Conservation (phyloP, 2,329 filamentous ascomycete species). For the Exophiala oligosperma region DNA sequence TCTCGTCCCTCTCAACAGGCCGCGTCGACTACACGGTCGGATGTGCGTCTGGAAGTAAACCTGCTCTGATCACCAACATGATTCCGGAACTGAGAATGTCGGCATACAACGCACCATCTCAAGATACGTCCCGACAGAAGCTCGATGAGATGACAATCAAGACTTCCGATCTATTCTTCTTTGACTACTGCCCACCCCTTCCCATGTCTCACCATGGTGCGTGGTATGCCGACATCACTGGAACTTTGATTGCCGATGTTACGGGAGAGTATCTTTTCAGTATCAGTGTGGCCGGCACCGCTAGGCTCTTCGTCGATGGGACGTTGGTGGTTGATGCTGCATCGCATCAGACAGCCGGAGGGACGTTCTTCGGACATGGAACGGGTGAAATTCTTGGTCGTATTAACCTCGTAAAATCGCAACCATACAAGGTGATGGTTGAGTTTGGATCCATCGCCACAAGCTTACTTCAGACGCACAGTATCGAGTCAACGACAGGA, state of each 20-base stretch:
- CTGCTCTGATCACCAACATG: too few relatives aligned
- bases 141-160: constrained; percentile 41
- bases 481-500: too few relatives aligned
- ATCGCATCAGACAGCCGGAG: constrained; percentile 62
- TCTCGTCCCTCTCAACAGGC: constrained; percentile 21
- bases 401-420: constrained; percentile 58
- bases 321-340: constrained; percentile 65
- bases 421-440: constrained; percentile 59
- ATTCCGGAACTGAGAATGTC: too few relatives aligned
- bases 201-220: constrained; percentile 28
- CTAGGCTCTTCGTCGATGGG: constrained; percentile 63
- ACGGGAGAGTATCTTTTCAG: constrained; percentile 64
- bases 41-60: too few relatives aligned
- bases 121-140: background rate
- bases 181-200: constrained; percentile 42
- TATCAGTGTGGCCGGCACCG: constrained; percentile 65
- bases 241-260: constrained; percentile 59
- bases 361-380: constrained; percentile 66
- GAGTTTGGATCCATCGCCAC: constrained; percentile 48
- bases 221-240: constrained; percentile 60
- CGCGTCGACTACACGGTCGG: too few relatives aligned
- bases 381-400: constrained; percentile 64
- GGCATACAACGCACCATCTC: background rate
- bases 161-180: constrained; percentile 49
- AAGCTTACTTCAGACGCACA: too few relatives aligned